phyloP scores from a whole-genome alignment of 1,139 yeast genomes.

The Magnusiomyces paraingens region DNA sequence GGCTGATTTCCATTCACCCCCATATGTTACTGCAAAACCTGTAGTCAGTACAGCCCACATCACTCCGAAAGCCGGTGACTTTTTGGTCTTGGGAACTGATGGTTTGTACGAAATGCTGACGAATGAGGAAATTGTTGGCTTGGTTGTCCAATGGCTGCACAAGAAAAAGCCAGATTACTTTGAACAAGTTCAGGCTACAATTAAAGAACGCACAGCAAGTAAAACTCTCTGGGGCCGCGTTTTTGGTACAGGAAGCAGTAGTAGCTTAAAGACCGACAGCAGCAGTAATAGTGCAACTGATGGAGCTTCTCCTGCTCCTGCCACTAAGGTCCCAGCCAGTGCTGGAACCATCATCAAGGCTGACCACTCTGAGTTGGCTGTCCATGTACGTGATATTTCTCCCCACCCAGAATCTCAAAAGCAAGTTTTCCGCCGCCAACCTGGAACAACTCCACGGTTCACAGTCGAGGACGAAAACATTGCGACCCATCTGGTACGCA shows the following conservation, averaged over 20 bases:
- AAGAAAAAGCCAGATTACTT: constrained; percentile 53
- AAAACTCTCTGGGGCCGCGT: constrained; percentile 15
- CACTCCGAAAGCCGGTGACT: constrained; percentile 66
- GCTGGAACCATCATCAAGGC: constrained; percentile 7
- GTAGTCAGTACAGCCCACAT: constrained; percentile 79
- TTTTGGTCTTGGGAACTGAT: constrained; percentile 89
- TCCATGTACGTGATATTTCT: constrained; percentile 31
- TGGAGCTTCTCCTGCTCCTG: background rate
- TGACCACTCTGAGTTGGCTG: constrained; percentile 15
- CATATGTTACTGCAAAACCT: constrained; percentile 96
- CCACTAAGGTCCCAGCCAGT: constrained; percentile 6
- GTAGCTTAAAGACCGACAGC: background rate
- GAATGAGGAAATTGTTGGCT: constrained; percentile 86
- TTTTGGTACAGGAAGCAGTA: constrained; percentile 9
- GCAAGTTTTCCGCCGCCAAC: constrained; percentile 47
- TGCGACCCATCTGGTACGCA: constrained; percentile 87
- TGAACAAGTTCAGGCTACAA: constrained; percentile 14
- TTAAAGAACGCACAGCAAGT: constrained; percentile 5
- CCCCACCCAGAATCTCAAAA: constrained; percentile 46
- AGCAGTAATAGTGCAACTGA: background rate
- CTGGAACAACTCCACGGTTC: constrained; percentile 37
- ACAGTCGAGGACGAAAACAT: constrained; percentile 73
- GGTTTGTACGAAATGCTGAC: constrained; percentile 89
- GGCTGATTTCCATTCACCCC: constrained; percentile 75
- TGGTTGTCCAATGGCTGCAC: constrained; percentile 94